A percentile compares a stretch with the other conserved stretches of the same genome.
These are phyloP conservation scores for Pittosporum tobira DNA, from an alignment of 129 eudicot species.

Conservation along the genomic window DNA sequence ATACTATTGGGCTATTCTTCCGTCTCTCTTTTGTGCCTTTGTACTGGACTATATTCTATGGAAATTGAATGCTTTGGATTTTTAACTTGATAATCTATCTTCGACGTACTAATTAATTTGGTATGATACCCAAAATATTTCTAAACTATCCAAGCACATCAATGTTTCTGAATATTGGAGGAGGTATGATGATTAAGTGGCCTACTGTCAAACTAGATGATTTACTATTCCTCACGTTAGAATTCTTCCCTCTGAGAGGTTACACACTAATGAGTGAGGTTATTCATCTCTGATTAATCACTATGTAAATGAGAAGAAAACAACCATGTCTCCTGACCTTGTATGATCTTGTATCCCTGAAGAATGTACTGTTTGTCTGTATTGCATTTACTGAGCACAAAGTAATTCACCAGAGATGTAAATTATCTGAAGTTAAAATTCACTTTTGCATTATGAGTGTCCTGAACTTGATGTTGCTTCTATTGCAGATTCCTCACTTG, in stretches of 20 bases:
- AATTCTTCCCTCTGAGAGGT: background rate
- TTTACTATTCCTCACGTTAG: background rate
- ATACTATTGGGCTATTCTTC: too few relatives aligned
- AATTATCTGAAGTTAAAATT: background rate
- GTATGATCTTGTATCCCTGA: background rate
- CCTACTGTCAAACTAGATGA: background rate
- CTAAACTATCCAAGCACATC: background rate
- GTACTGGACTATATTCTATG: too few relatives aligned
- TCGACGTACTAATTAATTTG: background rate
- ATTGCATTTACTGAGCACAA: background rate
- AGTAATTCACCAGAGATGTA: too few relatives aligned
- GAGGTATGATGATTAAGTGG: background rate
- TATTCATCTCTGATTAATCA: too few relatives aligned
- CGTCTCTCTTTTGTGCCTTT: too few relatives aligned
- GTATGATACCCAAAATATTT: background rate
- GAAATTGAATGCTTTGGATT: too few relatives aligned
- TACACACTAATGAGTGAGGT: background rate
- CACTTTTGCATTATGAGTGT: background rate
- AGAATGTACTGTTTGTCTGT: too few relatives aligned
- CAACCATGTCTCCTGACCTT: too few relatives aligned
- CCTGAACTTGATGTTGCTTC: background rate
- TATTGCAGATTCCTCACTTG: slow-evolving; percentile 83
- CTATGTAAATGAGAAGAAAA: too few relatives aligned
- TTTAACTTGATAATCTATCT: background rate
- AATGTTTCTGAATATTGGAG: background rate